Evolutionary conservation across 2,329 filamentous ascomycete species (phyloP).

Genomic region (Colletotrichum lupini): DNA sequence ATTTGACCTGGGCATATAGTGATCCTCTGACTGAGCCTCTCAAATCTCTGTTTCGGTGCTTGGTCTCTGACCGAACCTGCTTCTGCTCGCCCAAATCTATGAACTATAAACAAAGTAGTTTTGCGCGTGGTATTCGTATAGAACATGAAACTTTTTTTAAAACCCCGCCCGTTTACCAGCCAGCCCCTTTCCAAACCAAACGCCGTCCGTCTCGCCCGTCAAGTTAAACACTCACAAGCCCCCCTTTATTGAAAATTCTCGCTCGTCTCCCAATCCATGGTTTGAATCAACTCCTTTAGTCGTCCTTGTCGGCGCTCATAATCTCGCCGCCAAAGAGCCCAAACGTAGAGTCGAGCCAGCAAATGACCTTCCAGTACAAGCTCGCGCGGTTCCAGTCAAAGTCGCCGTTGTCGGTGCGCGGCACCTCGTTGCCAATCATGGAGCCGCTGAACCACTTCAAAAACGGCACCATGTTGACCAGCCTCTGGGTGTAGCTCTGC

Average conservation of each 20-base stretch:
- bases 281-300: constrained; percentile 45
- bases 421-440: constrained; percentile 82
- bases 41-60: not conserved
- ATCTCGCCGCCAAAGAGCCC: constrained; percentile 70
- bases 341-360: constrained; percentile 69
- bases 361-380: constrained; percentile 75
- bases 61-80: not conserved
- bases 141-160: not conserved
- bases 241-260: not conserved
- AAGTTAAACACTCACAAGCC: not conserved
- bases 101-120: not conserved
- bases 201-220: not conserved
- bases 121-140: constrained; percentile 24
- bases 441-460: constrained; percentile 77
- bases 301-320: constrained; percentile 67
- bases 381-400: constrained; percentile 81
- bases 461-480: constrained; percentile 74
- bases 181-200: not conserved
- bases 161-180: not conserved
- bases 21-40: too few relatives aligned
- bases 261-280: not conserved
- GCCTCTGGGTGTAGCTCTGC: constrained; percentile 71
- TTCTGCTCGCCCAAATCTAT: not conserved
- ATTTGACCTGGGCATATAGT: not conserved
- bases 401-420: constrained; percentile 76